These are phyloP conservation scores for Euryodendron excelsum DNA, from an alignment of 148 eudicot species.

Conservation along the genomic window DNA sequence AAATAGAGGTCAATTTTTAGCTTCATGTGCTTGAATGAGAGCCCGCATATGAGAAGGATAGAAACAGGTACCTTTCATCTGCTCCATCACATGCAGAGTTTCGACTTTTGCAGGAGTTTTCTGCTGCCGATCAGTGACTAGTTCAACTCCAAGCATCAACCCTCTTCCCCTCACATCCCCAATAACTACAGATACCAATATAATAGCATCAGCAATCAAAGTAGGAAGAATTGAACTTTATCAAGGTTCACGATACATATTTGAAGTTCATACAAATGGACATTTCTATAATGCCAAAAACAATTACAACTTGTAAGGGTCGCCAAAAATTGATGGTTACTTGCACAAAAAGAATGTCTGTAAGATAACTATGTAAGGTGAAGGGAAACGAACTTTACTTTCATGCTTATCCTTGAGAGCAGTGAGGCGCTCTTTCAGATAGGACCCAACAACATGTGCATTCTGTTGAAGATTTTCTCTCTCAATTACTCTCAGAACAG, in stretches of 20 bases:
- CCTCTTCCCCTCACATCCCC: slow-evolving; percentile 99
- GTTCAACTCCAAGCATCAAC: slow-evolving; percentile 85
- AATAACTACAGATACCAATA: slow-evolving; percentile 54
- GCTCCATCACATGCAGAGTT: slow-evolving; percentile 82
- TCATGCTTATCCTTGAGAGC: slow-evolving; percentile 76
- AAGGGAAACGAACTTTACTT: slow-evolving; percentile 39
- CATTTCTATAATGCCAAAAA: neutral
- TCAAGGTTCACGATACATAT: neutral
- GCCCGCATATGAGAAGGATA: neutral
- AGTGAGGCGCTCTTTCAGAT: slow-evolving; percentile 70
- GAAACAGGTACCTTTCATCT: slow-evolving; percentile 68
- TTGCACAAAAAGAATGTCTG: neutral
- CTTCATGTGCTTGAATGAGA: neutral
- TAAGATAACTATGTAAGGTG: neutral
- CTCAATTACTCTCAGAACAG: slow-evolving; percentile 88
- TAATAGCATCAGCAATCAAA: slow-evolving; percentile 7
- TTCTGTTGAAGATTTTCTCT: slow-evolving; percentile 89
- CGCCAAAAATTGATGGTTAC: too few relatives aligned
- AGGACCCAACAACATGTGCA: slow-evolving; percentile 73
- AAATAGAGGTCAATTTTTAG: neutral
- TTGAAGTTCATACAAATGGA: neutral
- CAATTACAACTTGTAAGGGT: neutral
- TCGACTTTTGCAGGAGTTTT: slow-evolving; percentile 94
- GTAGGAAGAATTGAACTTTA: neutral
- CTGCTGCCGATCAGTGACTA: slow-evolving; percentile 71